Evolutionary conservation across 139 green algal genomes (phyloP).

Genomic region (Chlorella sorokiniana): DNA sequence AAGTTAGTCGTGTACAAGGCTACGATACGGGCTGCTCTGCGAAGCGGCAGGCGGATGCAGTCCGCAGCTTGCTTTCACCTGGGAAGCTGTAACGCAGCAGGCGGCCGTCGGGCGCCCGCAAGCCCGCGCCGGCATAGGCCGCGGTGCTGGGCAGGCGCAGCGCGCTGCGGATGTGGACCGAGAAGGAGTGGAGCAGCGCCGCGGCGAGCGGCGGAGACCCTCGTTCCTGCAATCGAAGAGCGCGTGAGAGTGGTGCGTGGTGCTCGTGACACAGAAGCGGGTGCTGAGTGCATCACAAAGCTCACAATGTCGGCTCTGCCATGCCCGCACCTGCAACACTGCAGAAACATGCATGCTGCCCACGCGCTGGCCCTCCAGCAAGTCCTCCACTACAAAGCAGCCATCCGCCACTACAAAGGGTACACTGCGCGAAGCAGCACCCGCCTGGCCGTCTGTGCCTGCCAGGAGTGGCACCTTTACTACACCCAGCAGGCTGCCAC

Average conservation of each 20-base stretch:
- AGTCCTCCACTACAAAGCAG: neutral
- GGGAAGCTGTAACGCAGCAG: constrained; percentile 26
- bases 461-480: constrained; percentile 7
- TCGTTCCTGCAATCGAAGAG: neutral
- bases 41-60: neutral
- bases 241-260: neutral
- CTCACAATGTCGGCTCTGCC: neutral
- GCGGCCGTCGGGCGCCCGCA: constrained; percentile 6
- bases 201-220: neutral
- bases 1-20: neutral
- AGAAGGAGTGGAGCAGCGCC: constrained; percentile 1
- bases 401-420: constrained; percentile 7
- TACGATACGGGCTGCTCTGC: neutral
- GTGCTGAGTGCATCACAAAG: too few relatives aligned
- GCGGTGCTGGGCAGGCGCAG: constrained; percentile 23
- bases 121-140: constrained; percentile 2
- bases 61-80: neutral
- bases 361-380: neutral
- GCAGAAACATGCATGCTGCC: constrained; percentile 12
- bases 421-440: neutral
- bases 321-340: constrained; percentile 12
- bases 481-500: constrained; percentile 1
- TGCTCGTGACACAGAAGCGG: neutral
- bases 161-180: constrained; percentile 10
- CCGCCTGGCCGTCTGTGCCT: neutral